Base-by-base conservation (phyloP, 2,329 filamentous ascomycete genomes). In the Calonectria fujianensis region DNA sequence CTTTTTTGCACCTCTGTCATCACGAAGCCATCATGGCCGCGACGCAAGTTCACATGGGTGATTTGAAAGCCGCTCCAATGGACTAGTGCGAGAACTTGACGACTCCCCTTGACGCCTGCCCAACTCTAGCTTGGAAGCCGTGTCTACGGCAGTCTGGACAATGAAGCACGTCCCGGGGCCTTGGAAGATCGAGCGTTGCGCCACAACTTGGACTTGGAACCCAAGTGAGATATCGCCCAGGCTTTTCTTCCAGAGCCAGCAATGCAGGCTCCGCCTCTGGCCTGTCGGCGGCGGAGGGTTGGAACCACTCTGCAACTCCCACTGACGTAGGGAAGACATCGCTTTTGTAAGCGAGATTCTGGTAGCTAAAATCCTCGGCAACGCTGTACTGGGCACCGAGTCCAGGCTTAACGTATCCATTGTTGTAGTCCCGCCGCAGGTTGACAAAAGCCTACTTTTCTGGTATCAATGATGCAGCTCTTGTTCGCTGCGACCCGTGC, bases 1-100 rank as follows among this genome's bases (percentile, higher is more conserved):
- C 18, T 35, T 4, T 35, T n/a, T 13, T 5, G 54, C 54, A 61
- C 35, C 11, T 61, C 32, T 39, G 32, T 61, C 6, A 32, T 35
- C 54, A 39, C 39, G 54, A 39, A 61, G 54, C 37, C 32, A 27
- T 61, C 54, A n/a, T 61, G 24, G 32, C 32, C 54, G 7, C 9
- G 32, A 24, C 11, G 37, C n/a, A 61, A n/a, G 20, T 61, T 14
- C 9, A 59, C 32, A 18, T 16, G 11, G 32, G 24, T 32, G 13
- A 39, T 61, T 39, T 39, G 32, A 61, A 39, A 61, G 32, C 37
- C 32, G 54, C 35, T 10, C 54, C 32, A 18, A 37, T 39, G n/a
- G 35, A 14, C n/a, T 27, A 27, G 54, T 39, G 29, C 13, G 5
- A 32, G n/a, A 61, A 39, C 13, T 27, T 39, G n/a, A 61, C 24